Percentiles rank a stretch among this genome's conserved stretches.
Evolutionary conservation across 768 basidiomycete species (phyloP).

Genomic region (Pluteus cervinus): DNA sequence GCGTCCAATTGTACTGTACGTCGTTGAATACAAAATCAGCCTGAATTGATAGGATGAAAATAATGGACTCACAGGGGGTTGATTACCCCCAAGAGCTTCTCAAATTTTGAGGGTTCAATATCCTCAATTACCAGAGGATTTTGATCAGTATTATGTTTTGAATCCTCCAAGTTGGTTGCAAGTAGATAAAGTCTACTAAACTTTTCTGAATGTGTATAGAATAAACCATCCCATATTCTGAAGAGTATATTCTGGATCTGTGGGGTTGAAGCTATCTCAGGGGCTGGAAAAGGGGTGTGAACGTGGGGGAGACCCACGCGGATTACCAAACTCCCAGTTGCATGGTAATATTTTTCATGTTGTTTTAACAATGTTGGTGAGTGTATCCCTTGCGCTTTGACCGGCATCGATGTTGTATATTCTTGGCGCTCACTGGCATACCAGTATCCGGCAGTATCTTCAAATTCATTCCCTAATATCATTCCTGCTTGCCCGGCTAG

Average conservation of each 20-base stretch:
- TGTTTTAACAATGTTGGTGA: background rate
- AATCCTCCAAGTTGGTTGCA: too few species aligned
- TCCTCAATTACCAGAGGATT: constrained; percentile 6
- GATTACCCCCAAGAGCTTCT: constrained; percentile 7
- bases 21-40: too few species aligned
- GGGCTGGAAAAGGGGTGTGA: too few species aligned
- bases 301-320: constrained; percentile 3
- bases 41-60: background rate
- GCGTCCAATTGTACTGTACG: constrained; percentile 16
- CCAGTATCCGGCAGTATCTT: too few species aligned
- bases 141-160: constrained; percentile 4
- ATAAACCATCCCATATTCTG: constrained; percentile 4
- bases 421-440: constrained; percentile 1
- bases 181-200: too few species aligned
- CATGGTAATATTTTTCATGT: constrained; percentile 8
- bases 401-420: background rate
- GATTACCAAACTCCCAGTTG: constrained; percentile 6
- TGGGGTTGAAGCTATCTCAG: too few species aligned
- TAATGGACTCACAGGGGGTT: constrained; percentile 7
- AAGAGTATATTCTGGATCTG: background rate
- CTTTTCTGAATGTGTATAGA: constrained; percentile 6
- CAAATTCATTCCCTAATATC: too few species aligned
- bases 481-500: too few species aligned
- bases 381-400: background rate
- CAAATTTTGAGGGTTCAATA: constrained; percentile 7